These are phyloP conservation scores for Candida cerambycidarum DNA, from an alignment of 805 yeast species.

Conservation along the genomic window DNA sequence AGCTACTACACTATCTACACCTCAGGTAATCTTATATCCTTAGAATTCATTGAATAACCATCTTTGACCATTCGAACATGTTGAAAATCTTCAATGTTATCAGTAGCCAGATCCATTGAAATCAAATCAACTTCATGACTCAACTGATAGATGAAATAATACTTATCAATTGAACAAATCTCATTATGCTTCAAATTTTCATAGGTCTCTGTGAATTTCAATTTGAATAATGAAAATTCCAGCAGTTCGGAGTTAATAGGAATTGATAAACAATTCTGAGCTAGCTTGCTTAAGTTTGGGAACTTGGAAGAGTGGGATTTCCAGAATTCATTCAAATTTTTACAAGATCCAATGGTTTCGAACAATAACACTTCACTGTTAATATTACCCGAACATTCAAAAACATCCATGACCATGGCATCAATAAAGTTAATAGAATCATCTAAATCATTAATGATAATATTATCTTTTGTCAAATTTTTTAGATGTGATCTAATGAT, in stretches of 20 bases:
- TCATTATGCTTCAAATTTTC: slow-evolving; percentile 1
- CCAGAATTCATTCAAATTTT: slow-evolving; percentile 20
- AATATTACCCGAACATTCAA: slow-evolving; percentile 27
- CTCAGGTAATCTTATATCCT: slow-evolving; percentile 11
- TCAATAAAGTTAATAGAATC: slow-evolving; percentile 13
- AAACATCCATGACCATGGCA: slow-evolving; percentile 21
- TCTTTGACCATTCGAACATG: neutral
- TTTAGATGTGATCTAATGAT: slow-evolving; percentile 6
- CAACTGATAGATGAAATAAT: slow-evolving; percentile 11
- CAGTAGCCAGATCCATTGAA: slow-evolving; percentile 7
- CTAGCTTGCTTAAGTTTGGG: slow-evolving; percentile 16
- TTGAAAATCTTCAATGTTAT: slow-evolving; percentile 11
- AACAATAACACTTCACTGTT: slow-evolving; percentile 25
- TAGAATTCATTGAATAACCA: neutral
- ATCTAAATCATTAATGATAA: slow-evolving; percentile 3
- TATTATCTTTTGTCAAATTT: neutral
- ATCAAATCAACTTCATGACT: slow-evolving; percentile 13
- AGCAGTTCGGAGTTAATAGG: slow-evolving; percentile 19
- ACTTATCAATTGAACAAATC: slow-evolving; percentile 12
- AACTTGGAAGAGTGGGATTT: slow-evolving; percentile 15
- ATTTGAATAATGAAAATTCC: slow-evolving; percentile 15
- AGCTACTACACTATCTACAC: neutral
- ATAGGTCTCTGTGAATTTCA: neutral
- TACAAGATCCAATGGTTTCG: slow-evolving; percentile 21
- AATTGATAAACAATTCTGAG: slow-evolving; percentile 17